Evolutionary conservation across 78 protist genomes (phyloP).

Genomic region (Isochrysis galbana): DNA sequence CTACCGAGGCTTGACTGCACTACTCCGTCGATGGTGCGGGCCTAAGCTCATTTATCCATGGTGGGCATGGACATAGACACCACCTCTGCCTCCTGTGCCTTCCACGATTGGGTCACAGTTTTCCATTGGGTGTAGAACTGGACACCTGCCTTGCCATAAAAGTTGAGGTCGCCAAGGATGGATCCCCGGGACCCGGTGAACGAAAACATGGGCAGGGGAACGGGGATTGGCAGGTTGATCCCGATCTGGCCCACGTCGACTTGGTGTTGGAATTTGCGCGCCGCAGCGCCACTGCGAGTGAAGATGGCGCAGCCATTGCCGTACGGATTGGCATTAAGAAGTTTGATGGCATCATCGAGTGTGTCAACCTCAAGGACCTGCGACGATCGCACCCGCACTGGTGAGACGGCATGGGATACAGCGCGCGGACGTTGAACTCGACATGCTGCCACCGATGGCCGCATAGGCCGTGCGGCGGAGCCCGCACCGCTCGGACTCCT

Average conservation of each 20-base stretch:
- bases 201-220: constrained; percentile 48
- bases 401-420: no score
- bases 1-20: no score
- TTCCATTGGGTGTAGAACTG: constrained; percentile 33
- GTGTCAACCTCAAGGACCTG: constrained; percentile 70
- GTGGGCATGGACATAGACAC: background rate
- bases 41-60: background rate
- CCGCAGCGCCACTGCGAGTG: constrained; percentile 90
- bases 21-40: no score
- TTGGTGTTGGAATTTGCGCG: constrained; percentile 88
- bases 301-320: constrained; percentile 99
- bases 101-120: constrained; percentile 38
- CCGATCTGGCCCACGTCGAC: constrained; percentile 80
- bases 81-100: background rate
- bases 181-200: constrained; percentile 29
- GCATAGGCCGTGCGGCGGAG: no score
- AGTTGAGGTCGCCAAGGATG: constrained; percentile 19
- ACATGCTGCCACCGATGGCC: no score
- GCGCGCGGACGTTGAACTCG: no score
- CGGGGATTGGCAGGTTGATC: constrained; percentile 46
- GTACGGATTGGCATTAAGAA: constrained; percentile 93
- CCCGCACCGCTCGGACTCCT: no score
- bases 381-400: no score
- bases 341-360: constrained; percentile 93
- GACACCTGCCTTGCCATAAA: constrained; percentile 43